Percentiles rank a stretch among this genome's conserved stretches.
These are phyloP conservation scores for Yamadazyma siamensis DNA, from an alignment of 1,139 yeast species.

Conservation along the genomic window DNA sequence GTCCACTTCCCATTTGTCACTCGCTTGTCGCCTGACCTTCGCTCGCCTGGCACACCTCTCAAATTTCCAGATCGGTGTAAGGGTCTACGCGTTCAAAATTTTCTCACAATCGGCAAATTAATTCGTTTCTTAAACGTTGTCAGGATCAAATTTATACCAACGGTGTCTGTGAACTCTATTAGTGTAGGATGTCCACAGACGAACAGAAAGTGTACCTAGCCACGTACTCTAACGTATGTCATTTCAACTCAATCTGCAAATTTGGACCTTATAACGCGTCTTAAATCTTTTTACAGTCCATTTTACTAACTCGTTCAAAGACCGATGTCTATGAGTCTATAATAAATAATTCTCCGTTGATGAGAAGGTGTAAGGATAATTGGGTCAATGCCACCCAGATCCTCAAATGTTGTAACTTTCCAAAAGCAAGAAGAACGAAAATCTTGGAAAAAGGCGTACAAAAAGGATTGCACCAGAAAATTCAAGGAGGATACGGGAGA, in stretches of 20 bases:
- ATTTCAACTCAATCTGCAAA: too few relatives aligned
- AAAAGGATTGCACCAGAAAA: conserved; percentile 82
- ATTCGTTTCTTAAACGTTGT: conserved; percentile 1
- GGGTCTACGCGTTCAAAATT: conserved; percentile 7
- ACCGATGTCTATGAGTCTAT: conserved; percentile 82
- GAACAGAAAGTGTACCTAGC: conserved; percentile 24
- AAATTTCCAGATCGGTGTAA: background rate
- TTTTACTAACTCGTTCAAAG: conserved; percentile 19
- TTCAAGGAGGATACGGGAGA: conserved; percentile 96
- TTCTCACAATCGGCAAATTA: conserved; percentile 12
- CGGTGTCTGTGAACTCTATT: too few relatives aligned
- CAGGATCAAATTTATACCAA: too few relatives aligned
- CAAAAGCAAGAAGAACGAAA: conserved; percentile 90
- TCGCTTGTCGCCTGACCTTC: too few relatives aligned
- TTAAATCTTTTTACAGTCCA: too few relatives aligned
- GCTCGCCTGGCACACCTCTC: too few relatives aligned
- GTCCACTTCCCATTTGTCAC: too few relatives aligned
- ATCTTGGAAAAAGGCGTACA: conserved; percentile 90
- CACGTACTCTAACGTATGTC: conserved; percentile 26
- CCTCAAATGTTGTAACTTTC: conserved; percentile 88
- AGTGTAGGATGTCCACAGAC: conserved; percentile 16
- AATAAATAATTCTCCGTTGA: conserved; percentile 79
- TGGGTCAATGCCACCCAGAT: conserved; percentile 99
- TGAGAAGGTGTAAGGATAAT: conserved; percentile 87
- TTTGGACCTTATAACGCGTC: conserved; percentile 4